phyloP scores from a whole-genome alignment of 345 rosid genomes.

The Populus simonii region DNA sequence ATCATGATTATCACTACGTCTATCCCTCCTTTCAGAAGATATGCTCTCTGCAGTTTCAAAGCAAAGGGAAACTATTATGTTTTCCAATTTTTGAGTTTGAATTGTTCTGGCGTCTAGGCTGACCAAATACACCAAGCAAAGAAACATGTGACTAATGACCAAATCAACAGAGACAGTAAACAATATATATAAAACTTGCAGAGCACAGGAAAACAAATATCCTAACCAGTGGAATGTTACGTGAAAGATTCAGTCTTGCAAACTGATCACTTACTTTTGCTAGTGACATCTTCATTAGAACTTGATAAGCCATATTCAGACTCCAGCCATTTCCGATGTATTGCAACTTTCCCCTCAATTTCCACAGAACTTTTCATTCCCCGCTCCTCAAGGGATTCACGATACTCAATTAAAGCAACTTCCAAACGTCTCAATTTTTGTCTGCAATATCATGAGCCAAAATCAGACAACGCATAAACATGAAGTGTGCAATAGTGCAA shows the following conservation, averaged over 20 bases:
- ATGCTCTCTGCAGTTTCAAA: conserved; percentile 50
- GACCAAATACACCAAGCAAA: neutral
- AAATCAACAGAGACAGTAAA: neutral
- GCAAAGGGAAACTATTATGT: neutral
- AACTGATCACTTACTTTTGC: conserved; percentile 54
- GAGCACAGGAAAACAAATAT: neutral
- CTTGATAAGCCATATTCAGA: conserved; percentile 64
- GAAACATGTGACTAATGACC: neutral
- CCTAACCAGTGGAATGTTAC: no score
- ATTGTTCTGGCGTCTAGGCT: neutral
- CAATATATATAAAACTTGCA: neutral
- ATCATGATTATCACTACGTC: conserved; percentile 55
- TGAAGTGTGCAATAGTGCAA: neutral
- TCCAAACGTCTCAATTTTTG: conserved; percentile 86
- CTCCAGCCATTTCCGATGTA: conserved; percentile 70
- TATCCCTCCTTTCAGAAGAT: conserved; percentile 57
- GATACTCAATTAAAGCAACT: conserved; percentile 90
- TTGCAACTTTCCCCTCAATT: conserved; percentile 81
- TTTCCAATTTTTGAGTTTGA: neutral
- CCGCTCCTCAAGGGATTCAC: conserved; percentile 89
- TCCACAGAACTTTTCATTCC: conserved; percentile 77
- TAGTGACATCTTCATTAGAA: conserved; percentile 33
- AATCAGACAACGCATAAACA: conserved; percentile 5
- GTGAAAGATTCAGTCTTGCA: neutral
- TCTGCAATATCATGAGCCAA: conserved; percentile 39